Evolutionary conservation across 2,329 filamentous ascomycete genomes (phyloP), one percentile per base, ranked within the genome.

Genomic region (Fusarium algeriense): DNA sequence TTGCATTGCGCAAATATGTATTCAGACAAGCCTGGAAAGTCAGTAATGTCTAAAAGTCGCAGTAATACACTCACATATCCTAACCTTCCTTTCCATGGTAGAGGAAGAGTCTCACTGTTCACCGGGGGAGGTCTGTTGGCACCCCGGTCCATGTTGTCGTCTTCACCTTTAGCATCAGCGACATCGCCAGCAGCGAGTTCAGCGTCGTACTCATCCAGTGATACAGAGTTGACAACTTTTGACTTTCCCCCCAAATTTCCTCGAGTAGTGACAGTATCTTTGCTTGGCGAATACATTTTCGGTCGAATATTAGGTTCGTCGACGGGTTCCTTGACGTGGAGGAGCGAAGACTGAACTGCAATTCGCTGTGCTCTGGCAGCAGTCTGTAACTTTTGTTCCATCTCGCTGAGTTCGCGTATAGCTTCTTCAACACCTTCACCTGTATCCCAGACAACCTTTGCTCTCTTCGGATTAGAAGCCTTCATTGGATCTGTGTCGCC

Each of bases 21-120:
- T 97, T 97, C 19, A 98, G 83, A 77, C 95, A 98, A 14, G 95
- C 94, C 93, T 88, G 60, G 1, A 5, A 4, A 73, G 64, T 73
- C 37, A 73, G 58, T 34, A 14, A 71, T 13, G 19, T 67, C 45
- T 26, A 19, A 44, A 3, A 10, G 14, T 11, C 4, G 4, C 35
- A 1, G 2, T 3, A 9, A 7, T 0, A 17, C 26, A 64, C 91
- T 83, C 80, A 95, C 94, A 86, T 97, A 98, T 63, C 95, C 95
- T 67, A 98, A 79, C 32, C 95, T 88, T 2, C 95, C 95, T 81
- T 91, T 94, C 95, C 95, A 98, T 1, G 95, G 95, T 26, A 98
- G 80, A 28, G 95, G 95, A 23, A 98, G 85, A 76, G 91, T 93
- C 70, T 89, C 88, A 77, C 94, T 97, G 76, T 98, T 92, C 19